Evolutionary conservation across 2,329 filamentous ascomycete species (phyloP).

Genomic region (Pseudogymnoascus sp.): DNA sequence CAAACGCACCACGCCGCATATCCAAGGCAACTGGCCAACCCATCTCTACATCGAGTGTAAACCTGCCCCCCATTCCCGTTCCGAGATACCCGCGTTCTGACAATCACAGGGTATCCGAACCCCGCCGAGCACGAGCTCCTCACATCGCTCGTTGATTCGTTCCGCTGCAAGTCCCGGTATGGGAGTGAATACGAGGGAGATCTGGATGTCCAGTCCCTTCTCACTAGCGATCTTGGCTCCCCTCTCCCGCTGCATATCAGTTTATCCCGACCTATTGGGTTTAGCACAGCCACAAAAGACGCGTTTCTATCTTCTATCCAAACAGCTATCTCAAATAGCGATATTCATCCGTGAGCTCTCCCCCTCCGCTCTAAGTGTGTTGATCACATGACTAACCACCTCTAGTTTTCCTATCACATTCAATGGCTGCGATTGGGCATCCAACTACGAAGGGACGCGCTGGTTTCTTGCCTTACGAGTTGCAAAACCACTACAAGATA

Average conservation of each 20-base stretch:
- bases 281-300: constrained; percentile 64
- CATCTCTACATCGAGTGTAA: constrained; percentile 91
- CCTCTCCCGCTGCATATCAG: constrained; percentile 83
- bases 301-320: constrained; percentile 52
- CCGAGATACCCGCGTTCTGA: constrained; percentile 16
- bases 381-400: constrained; percentile 14
- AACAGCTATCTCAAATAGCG: constrained; percentile 32
- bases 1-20: constrained; percentile 71
- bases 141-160: constrained; percentile 32
- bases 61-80: constrained; percentile 16
- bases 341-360: constrained; percentile 36
- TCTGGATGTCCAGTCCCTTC: constrained; percentile 52
- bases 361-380: background rate
- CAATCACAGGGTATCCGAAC: constrained; percentile 44
- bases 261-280: constrained; percentile 70
- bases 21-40: constrained; percentile 84
- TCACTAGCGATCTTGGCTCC: constrained; percentile 69
- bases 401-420: constrained; percentile 23
- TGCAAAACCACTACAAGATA: constrained; percentile 36
- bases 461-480: constrained; percentile 78
- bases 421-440: constrained; percentile 51
- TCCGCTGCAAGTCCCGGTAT: constrained; percentile 21
- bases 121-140: constrained; percentile 40
- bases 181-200: constrained; percentile 22
- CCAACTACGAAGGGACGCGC: constrained; percentile 58